A percentile compares a stretch with the other conserved stretches of the same genome.
phyloP scores from a whole-genome alignment of 306 rosid species.

The Geum urbanum region DNA sequence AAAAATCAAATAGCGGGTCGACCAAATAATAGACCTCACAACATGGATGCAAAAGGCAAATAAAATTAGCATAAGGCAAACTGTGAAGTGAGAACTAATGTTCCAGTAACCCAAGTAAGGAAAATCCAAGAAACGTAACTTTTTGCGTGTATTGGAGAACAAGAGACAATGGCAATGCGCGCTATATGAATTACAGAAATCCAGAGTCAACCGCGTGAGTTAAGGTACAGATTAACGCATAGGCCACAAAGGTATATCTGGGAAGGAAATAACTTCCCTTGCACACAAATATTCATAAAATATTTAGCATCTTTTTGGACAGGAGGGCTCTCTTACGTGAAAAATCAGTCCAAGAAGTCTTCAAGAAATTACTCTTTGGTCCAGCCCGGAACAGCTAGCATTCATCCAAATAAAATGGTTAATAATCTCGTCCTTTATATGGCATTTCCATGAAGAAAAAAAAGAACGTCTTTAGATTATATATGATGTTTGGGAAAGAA shows the following conservation, averaged over 20 bases:
- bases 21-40: neutral
- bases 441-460: conserved; percentile 55
- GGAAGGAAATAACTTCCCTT: conserved; percentile 19
- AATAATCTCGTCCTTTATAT: conserved; percentile 75
- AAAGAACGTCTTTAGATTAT: neutral
- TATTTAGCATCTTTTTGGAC: conserved; percentile 5
- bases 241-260: conserved; percentile 14
- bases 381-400: conserved; percentile 17
- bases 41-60: neutral
- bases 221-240: conserved; percentile 24
- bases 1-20: neutral
- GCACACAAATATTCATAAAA: conserved; percentile 23
- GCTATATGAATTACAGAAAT: conserved; percentile 37
- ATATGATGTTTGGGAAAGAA: neutral
- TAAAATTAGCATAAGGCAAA: neutral
- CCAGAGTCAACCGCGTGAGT: conserved; percentile 23
- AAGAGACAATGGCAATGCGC: conserved; percentile 13
- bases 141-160: conserved; percentile 28
- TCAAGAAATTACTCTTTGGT: conserved; percentile 21
- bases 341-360: conserved; percentile 12
- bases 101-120: neutral
- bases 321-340: conserved; percentile 15
- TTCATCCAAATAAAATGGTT: conserved; percentile 30
- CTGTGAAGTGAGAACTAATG: neutral
- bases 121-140: conserved; percentile 17